Evolutionary conservation across 805 yeast genomes (phyloP).

Genomic region (Candida xiaguanensis): DNA sequence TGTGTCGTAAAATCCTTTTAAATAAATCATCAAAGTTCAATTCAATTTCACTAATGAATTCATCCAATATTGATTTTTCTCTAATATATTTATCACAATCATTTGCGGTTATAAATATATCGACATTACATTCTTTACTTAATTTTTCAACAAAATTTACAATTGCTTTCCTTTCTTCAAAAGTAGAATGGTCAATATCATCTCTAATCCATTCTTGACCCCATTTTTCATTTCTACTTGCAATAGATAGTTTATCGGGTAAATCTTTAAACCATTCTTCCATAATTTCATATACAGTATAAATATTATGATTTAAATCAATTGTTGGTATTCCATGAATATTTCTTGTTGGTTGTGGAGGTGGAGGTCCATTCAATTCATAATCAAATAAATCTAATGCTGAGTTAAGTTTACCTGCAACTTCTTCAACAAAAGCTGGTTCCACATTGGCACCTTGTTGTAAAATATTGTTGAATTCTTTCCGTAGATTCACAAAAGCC

Average conservation of each 20-base stretch:
- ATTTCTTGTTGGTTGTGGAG: neutral
- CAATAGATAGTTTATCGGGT: conserved; percentile 7
- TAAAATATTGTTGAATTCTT: conserved; percentile 1
- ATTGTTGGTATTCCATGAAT: conserved; percentile 6
- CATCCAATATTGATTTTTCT: conserved; percentile 12
- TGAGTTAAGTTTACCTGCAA: conserved; percentile 4
- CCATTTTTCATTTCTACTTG: conserved; percentile 8
- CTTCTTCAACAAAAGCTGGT: conserved; percentile 1
- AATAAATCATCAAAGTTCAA: conserved; percentile 11
- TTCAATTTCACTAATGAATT: conserved; percentile 14
- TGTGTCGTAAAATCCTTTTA: conserved; percentile 9
- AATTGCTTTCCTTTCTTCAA: conserved; percentile 11
- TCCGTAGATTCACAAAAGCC: conserved; percentile 5
- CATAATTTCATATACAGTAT: conserved; percentile 12
- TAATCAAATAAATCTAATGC: conserved; percentile 6
- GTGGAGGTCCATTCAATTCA: conserved; percentile 7
- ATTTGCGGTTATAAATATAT: conserved; percentile 10
- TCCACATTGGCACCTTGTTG: conserved; percentile 4
- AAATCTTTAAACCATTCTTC: conserved; percentile 12
- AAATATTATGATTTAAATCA: conserved; percentile 13
- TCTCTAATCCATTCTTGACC: conserved; percentile 13
- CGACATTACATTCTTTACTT: conserved; percentile 10
- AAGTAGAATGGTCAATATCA: conserved; percentile 13
- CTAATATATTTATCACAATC: conserved; percentile 13
- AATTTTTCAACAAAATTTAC: conserved; percentile 13